A percentile compares a stretch with the other conserved stretches of the same genome.
These are phyloP conservation scores for Albophoma yamanashiensis DNA, from an alignment of 2,329 filamentous ascomycete species.

Conservation along the genomic window DNA sequence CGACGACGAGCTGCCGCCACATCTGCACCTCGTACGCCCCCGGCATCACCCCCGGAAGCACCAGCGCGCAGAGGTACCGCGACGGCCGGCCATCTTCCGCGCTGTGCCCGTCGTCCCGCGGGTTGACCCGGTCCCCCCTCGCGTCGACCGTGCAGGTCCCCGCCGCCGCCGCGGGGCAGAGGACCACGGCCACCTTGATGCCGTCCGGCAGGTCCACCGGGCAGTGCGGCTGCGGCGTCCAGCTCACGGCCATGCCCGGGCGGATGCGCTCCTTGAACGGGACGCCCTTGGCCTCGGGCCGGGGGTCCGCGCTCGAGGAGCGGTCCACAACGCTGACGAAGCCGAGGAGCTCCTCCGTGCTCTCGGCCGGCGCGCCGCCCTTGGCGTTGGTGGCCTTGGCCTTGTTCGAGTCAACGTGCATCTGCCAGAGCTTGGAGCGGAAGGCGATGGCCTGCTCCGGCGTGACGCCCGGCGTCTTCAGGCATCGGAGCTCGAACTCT, in stretches of 20 bases:
- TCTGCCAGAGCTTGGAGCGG: conserved; percentile 28
- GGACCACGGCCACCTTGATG: conserved; percentile 19
- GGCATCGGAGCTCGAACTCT: conserved; percentile 29
- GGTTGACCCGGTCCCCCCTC: conserved; percentile 7
- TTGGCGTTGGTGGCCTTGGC: conserved; percentile 1
- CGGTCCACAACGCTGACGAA: background rate
- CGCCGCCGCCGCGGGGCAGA: conserved; percentile 15
- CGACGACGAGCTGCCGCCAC: conserved; percentile 25
- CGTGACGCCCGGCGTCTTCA: conserved; percentile 22
- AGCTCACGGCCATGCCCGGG: conserved; percentile 30
- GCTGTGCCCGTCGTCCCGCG: conserved; percentile 1
- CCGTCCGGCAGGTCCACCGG: conserved; percentile 5
- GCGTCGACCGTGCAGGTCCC: conserved; percentile 9
- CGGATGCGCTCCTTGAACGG: conserved; percentile 29
- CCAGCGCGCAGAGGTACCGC: conserved; percentile 24
- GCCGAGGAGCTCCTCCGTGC: background rate
- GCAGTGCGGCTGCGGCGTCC: conserved; percentile 11
- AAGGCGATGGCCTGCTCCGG: conserved; percentile 29
- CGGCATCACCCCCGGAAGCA: conserved; percentile 20
- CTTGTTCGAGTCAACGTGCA: conserved; percentile 28
- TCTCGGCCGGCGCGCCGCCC: background rate
- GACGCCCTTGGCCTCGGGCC: conserved; percentile 8
- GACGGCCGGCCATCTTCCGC: conserved; percentile 1
- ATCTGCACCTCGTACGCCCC: conserved; percentile 28
- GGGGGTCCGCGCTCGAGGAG: conserved; percentile 18